phyloP scores from a whole-genome alignment of 176 grass and related monocot species.

The Rhynchospora breviuscula region DNA sequence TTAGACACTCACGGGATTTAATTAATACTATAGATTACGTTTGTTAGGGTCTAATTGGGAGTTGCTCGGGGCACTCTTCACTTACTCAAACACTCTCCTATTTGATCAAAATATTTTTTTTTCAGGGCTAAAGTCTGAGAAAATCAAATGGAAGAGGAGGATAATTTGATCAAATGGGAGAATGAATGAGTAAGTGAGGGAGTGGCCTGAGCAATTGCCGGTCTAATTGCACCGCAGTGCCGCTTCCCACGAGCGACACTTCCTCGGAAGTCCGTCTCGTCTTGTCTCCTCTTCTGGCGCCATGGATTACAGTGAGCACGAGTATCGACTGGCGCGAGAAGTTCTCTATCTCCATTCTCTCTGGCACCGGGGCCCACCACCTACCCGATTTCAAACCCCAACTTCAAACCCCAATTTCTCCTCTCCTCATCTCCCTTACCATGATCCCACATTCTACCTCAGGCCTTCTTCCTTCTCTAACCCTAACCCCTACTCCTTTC shows the following conservation, averaged over 20 bases:
- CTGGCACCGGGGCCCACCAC: constrained; percentile 38
- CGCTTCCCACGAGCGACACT: background rate
- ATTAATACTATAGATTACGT: too few relatives aligned
- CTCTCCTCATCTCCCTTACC: background rate
- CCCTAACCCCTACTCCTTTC: background rate
- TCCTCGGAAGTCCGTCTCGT: background rate
- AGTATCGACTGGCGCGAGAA: constrained; percentile 37
- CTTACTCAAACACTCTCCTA: too few relatives aligned
- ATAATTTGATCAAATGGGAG: too few relatives aligned
- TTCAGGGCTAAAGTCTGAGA: too few relatives aligned
- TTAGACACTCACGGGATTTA: too few relatives aligned
- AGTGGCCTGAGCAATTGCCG: too few relatives aligned
- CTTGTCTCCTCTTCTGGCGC: background rate
- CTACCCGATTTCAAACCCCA: background rate
- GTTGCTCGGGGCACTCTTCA: too few relatives aligned
- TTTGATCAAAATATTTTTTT: too few relatives aligned
- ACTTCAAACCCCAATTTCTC: background rate
- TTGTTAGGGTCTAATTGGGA: too few relatives aligned
- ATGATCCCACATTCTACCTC: background rate
- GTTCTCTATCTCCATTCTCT: constrained; percentile 66
- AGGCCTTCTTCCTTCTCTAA: background rate
- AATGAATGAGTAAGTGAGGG: too few relatives aligned
- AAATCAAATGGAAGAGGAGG: too few relatives aligned
- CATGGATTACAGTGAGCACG: constrained; percentile 11
- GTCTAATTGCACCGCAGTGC: too few relatives aligned